phyloP scores from a whole-genome alignment of 2,329 filamentous ascomycete genomes.

The Pezicula radicicola region DNA sequence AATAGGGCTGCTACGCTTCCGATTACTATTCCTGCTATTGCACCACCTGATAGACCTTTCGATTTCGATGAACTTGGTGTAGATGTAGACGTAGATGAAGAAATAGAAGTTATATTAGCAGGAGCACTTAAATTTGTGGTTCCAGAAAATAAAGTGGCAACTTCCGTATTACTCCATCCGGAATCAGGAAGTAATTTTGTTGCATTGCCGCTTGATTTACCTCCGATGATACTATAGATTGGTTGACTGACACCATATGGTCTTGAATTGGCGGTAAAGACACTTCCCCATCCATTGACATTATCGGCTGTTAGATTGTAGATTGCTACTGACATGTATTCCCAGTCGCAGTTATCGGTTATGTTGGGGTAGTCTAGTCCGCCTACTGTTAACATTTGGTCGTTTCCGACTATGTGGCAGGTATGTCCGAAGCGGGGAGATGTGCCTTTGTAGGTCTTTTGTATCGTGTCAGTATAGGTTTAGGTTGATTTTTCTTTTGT shows the following conservation, averaged over 20 bases:
- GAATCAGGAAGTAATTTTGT: no score
- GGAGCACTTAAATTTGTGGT: no score
- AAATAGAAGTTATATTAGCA: no score
- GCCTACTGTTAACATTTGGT: slow-evolving; percentile 40
- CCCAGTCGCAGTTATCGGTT: slow-evolving; percentile 28
- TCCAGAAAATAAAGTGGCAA: no score
- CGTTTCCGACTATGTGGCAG: slow-evolving; percentile 33
- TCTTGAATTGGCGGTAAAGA: slow-evolving; percentile 22
- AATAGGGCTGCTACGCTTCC: no score
- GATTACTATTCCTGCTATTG: no score
- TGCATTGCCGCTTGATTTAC: background rate
- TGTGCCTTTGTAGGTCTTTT: slow-evolving; percentile 30
- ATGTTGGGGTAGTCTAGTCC: slow-evolving; percentile 21
- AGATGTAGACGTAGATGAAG: no score
- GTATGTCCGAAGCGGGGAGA: slow-evolving; percentile 36
- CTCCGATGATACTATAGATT: slow-evolving; percentile 26
- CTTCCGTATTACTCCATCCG: no score
- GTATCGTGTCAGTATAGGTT: no score
- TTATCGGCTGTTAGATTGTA: slow-evolving; percentile 23
- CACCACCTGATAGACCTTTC: no score
- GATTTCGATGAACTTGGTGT: no score
- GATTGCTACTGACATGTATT: slow-evolving; percentile 27
- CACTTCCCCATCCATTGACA: slow-evolving; percentile 25
- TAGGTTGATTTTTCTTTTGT: no score
- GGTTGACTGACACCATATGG: slow-evolving; percentile 24